A percentile compares a stretch with the other conserved stretches of the same genome.
Conservation (phyloP, 2,329 filamentous ascomycete species). For the Lecanoromycetidae sp. region DNA sequence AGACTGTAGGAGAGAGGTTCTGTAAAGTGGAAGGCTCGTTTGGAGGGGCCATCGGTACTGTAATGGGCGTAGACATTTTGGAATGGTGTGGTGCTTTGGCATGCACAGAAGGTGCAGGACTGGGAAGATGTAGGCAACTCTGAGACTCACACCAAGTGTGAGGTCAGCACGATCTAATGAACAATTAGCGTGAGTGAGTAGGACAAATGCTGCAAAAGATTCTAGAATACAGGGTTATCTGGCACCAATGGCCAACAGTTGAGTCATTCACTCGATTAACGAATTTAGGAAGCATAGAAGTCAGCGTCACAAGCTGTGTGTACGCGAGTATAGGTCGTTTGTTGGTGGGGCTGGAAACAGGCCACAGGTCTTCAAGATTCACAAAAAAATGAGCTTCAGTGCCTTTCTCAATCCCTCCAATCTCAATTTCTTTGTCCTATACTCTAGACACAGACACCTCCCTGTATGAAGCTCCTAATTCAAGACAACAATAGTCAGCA, state of each 20-base stretch:
- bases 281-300: too few species aligned
- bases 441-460: too few species aligned
- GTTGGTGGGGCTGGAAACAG: too few species aligned
- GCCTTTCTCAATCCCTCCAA: too few species aligned
- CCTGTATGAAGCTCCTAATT: too few species aligned
- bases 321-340: too few species aligned
- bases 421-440: too few species aligned
- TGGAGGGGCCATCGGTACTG: neutral
- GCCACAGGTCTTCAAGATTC: too few species aligned
- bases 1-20: slow-evolving; percentile 13
- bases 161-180: neutral
- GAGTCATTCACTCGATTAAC: too few species aligned
- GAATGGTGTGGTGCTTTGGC: neutral
- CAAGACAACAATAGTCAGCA: too few species aligned
- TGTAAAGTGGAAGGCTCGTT: neutral
- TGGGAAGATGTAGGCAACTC: neutral
- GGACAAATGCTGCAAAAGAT: neutral
- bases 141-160: neutral
- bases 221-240: neutral
- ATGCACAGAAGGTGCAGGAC: neutral
- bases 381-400: too few species aligned
- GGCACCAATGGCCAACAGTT: neutral
- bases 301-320: too few species aligned
- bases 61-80: slow-evolving; percentile 4
- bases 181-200: neutral